Base-by-base conservation (phyloP, 2,329 filamentous ascomycete genomes). In the Didymella pomorum region DNA sequence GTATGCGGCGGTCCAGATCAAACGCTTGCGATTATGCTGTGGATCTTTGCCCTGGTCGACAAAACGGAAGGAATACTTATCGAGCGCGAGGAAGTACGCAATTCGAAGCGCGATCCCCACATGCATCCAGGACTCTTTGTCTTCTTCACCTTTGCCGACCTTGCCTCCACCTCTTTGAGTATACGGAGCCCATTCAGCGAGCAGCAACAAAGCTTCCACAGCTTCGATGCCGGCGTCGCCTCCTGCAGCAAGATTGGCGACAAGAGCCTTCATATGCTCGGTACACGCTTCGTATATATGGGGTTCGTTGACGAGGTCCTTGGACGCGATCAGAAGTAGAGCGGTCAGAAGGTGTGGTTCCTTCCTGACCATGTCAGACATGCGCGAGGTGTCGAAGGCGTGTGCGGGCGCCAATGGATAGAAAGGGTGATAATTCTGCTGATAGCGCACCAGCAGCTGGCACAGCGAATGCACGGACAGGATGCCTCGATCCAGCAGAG, bases 121-220 rank as follows among this genome's bases (percentile, higher is more conserved):
- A 66, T 91, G 87, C 88, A 91, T 91, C 89, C 89, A 92, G 0
- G 88, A 88, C 28, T 89, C 88, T 43, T 89, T 84, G 66, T 92
- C 89, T 70, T 91, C 89, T 71, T 91, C 89, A 9, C 89, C 89
- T 54, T 88, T 83, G 0, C 89, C 89, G 20, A 91, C 86, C 25
- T 84, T 81, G 29, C 86, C 86, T 28, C 86, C 84, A 2, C 83
- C 83, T 6, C 87, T 80, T 2, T 87, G 82, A 0, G 86, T 86
- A 60, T 89, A 88, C 0, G 88, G 87, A 7, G 87, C 88, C 89
- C 89, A 92, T 68, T 92, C 89, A 0, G 89, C 89, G 1, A 92
- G 82, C 2, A 92, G 79, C 0, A 91, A 78, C 2, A 92, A 76
- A 1, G 88, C 87, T 69, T 92, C 89, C 0, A 91, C 88, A 1